These are phyloP conservation scores for Trichaptum fuscoviolaceum DNA, from an alignment of 768 basidiomycete genomes.

Conservation along the genomic window DNA sequence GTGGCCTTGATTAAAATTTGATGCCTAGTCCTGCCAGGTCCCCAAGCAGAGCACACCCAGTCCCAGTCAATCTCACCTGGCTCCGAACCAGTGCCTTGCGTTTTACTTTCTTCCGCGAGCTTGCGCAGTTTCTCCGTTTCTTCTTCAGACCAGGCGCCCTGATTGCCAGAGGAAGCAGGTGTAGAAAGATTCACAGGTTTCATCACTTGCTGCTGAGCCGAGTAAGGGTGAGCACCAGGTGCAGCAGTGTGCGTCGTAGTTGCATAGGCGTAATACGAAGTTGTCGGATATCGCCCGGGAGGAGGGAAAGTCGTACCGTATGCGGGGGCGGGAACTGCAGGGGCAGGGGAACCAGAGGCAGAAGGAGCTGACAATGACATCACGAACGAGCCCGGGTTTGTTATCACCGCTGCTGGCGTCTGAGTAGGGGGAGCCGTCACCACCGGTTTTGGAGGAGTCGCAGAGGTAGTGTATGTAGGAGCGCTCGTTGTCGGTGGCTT, in stretches of 20 bases:
- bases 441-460: slow-evolving; percentile 20
- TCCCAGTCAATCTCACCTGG: slow-evolving; percentile 77
- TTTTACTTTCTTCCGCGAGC: slow-evolving; percentile 60
- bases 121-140: slow-evolving; percentile 66
- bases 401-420: slow-evolving; percentile 48
- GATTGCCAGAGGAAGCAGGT: slow-evolving; percentile 40
- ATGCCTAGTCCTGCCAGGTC: slow-evolving; percentile 70
- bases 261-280: slow-evolving; percentile 19
- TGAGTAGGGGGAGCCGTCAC: slow-evolving; percentile 28
- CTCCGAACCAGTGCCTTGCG: slow-evolving; percentile 30
- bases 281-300: slow-evolving; percentile 22
- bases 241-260: slow-evolving; percentile 13
- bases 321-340: slow-evolving; percentile 19
- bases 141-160: slow-evolving; percentile 75
- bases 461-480: slow-evolving; percentile 23
- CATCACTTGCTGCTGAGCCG: slow-evolving; percentile 12
- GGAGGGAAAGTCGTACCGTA: slow-evolving; percentile 14
- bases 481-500: slow-evolving; percentile 34
- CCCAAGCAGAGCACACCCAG: slow-evolving; percentile 69
- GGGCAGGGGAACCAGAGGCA: slow-evolving; percentile 29
- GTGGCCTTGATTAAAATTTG: slow-evolving; percentile 83
- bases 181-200: slow-evolving; percentile 9
- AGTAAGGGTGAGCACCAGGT: slow-evolving; percentile 16
- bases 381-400: slow-evolving; percentile 68
- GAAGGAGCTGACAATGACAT: slow-evolving; percentile 40